Conservation (phyloP, 257 asterid species). For the Solanum chilense region DNA sequence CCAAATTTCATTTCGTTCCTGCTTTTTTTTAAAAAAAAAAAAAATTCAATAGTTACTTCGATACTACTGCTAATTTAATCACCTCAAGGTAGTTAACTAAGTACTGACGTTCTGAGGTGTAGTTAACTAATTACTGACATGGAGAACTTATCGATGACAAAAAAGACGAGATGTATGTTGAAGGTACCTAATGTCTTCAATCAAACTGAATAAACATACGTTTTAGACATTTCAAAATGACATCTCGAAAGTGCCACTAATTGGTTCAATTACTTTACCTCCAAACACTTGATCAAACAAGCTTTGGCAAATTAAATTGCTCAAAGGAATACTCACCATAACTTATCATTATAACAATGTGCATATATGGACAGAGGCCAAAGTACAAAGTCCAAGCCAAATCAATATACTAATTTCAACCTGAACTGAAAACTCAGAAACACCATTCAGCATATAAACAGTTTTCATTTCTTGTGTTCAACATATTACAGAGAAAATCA, state of each 20-base stretch:
- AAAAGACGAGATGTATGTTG: neutral
- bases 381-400: neutral
- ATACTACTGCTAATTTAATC: neutral
- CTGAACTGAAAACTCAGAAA: neutral
- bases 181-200: neutral
- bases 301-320: neutral
- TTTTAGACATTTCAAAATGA: neutral
- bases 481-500: slow-evolving; percentile 1
- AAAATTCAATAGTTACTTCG: too few relatives aligned
- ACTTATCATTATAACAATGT: neutral
- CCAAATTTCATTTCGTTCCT: too few relatives aligned
- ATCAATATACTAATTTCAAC: neutral
- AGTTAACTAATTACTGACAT: neutral
- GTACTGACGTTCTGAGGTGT: too few relatives aligned
- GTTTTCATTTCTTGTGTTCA: neutral
- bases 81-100: neutral
- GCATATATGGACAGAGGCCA: neutral
- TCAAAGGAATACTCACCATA: neutral
- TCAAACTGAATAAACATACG: neutral
- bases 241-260: neutral
- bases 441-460: neutral
- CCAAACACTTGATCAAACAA: neutral
- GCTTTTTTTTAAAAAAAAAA: too few relatives aligned
- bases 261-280: neutral
- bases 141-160: neutral